Evolutionary conservation across 1,139 yeast genomes (phyloP).

Genomic region (Taphrina pruni): DNA sequence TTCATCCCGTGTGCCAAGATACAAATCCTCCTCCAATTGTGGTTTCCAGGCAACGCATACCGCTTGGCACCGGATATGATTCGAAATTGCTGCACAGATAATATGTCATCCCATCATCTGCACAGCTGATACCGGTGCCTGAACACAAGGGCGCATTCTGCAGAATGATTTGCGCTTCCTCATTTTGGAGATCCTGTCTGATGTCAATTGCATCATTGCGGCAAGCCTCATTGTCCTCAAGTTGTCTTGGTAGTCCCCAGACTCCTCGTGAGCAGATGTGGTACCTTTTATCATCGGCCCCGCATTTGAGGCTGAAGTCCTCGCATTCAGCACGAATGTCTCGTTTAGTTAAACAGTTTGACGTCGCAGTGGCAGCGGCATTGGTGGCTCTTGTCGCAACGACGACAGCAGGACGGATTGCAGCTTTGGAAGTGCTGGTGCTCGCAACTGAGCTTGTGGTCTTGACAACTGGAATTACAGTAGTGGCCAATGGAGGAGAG

Average conservation of each 20-base stretch:
- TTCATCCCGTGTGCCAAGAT: slow-evolving; percentile 3
- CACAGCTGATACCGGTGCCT: slow-evolving; percentile 31
- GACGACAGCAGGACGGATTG: not conserved
- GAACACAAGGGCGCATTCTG: slow-evolving; percentile 3
- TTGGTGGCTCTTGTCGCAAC: not conserved
- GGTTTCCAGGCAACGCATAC: slow-evolving; percentile 23
- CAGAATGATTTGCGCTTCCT: not conserved
- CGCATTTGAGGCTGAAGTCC: slow-evolving; percentile 26
- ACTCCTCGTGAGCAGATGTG: slow-evolving; percentile 25
- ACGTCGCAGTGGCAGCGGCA: slow-evolving; percentile 8
- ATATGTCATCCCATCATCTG: slow-evolving; percentile 19
- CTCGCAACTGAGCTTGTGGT: not conserved
- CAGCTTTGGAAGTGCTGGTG: not conserved
- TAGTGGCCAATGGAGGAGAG: not conserved
- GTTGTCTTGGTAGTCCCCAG: slow-evolving; percentile 9
- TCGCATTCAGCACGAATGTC: slow-evolving; percentile 17
- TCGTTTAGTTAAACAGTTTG: slow-evolving; percentile 22
- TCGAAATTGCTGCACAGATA: not conserved
- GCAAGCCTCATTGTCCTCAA: not conserved
- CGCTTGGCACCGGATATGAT: slow-evolving; percentile 10
- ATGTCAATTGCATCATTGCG: not conserved
- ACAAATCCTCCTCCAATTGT: slow-evolving; percentile 24
- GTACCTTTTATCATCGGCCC: not conserved
- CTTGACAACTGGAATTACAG: not conserved
- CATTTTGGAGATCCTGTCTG: not conserved